A percentile compares a stretch with the other conserved stretches of the same genome.
These are phyloP conservation scores for Herpetospermum pedunculosum DNA, from an alignment of 306 rosid genomes.

Conservation along the genomic window DNA sequence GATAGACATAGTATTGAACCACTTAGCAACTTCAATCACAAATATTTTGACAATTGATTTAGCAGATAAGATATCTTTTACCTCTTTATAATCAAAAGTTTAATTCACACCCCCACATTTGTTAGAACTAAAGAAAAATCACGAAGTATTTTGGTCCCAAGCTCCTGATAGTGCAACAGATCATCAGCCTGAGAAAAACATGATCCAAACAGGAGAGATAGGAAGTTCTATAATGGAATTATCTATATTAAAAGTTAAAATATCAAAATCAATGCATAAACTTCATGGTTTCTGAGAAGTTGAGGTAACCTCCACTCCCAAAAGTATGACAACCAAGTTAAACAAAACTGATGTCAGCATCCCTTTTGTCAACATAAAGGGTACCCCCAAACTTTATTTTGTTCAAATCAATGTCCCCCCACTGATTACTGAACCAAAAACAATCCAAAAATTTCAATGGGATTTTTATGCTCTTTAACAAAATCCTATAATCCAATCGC, in stretches of 20 bases:
- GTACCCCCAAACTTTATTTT: not conserved
- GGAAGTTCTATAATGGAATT: not conserved
- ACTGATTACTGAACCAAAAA: not conserved
- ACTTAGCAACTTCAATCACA: no score
- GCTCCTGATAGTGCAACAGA: not conserved
- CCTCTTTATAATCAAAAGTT: no score
- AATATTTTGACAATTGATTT: no score
- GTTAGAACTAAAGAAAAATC: no score
- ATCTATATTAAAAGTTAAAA: not conserved
- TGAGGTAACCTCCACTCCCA: not conserved
- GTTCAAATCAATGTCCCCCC: not conserved
- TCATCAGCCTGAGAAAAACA: not conserved
- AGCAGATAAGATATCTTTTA: not conserved
- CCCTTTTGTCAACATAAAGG: not conserved
- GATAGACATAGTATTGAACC: no score
- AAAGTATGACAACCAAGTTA: not conserved
- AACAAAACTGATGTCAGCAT: conserved; percentile 5
- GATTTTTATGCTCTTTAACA: not conserved
- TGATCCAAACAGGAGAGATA: not conserved
- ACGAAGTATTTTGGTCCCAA: not conserved
- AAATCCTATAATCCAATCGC: not conserved
- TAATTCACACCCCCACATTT: no score
- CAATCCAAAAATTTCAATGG: not conserved
- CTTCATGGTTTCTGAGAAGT: not conserved
- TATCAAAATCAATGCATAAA: not conserved